These are phyloP conservation scores for Auricularia sp. DNA, from an alignment of 768 basidiomycete species.

Conservation along the genomic window DNA sequence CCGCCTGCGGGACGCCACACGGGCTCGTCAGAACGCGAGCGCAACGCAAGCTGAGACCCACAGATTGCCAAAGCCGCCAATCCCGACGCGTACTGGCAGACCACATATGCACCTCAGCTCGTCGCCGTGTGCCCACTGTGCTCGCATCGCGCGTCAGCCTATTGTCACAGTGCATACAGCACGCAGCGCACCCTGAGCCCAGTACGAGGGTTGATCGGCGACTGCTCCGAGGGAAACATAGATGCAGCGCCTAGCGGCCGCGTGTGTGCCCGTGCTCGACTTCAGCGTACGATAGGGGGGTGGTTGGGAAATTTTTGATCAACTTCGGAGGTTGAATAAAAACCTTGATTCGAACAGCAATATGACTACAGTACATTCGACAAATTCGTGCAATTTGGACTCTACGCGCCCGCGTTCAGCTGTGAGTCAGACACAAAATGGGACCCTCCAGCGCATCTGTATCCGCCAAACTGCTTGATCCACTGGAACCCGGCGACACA, in stretches of 20 bases:
- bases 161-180: background rate
- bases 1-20: background rate
- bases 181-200: background rate
- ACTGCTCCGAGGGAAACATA: background rate
- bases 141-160: background rate
- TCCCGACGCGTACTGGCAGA: background rate
- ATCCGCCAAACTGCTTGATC: conserved; percentile 31
- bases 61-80: background rate
- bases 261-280: background rate
- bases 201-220: background rate
- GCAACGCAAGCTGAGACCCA: background rate
- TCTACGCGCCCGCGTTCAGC: conserved; percentile 16
- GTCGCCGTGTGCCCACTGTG: background rate
- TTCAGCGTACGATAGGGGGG: background rate
- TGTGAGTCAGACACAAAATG: conserved; percentile 29
- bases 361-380: background rate
- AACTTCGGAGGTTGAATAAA: background rate
- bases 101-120: background rate
- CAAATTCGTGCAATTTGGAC: background rate
- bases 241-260: background rate
- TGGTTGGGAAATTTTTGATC: background rate
- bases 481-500: conserved; percentile 38
- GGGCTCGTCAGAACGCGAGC: background rate
- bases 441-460: conserved; percentile 36
- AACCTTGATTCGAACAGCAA: too few relatives aligned